Conservation (phyloP, 1,284 basidiomycete species). For the Marasmius oreades region DNA sequence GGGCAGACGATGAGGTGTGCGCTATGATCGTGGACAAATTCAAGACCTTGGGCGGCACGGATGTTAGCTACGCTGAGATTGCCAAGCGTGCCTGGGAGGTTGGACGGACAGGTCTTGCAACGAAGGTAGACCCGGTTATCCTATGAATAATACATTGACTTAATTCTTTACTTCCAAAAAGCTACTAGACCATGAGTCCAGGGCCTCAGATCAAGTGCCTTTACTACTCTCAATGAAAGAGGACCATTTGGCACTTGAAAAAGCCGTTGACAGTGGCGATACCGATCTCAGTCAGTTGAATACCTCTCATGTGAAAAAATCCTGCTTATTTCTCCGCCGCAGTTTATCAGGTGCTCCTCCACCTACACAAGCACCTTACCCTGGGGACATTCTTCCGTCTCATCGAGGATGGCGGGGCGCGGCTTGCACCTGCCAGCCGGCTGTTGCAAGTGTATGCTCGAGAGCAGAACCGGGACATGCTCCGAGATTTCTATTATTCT, state of each 20-base stretch:
- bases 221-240: constrained; percentile 93
- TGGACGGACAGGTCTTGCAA: constrained; percentile 82
- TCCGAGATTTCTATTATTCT: constrained; percentile 96
- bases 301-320: constrained; percentile 19
- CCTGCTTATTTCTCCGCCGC: background rate
- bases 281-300: constrained; percentile 77
- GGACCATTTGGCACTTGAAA: constrained; percentile 82
- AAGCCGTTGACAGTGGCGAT: constrained; percentile 93
- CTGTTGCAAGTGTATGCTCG: constrained; percentile 86
- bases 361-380: constrained; percentile 78
- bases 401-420: constrained; percentile 83
- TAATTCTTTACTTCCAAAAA: constrained; percentile 27
- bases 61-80: constrained; percentile 93
- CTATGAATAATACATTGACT: background rate
- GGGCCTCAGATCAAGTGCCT: constrained; percentile 92
- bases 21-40: constrained; percentile 87
- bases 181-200: constrained; percentile 90
- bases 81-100: constrained; percentile 93
- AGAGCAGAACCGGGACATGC: constrained; percentile 87
- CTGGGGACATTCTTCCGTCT: constrained; percentile 94
- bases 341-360: constrained; percentile 91
- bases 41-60: constrained; percentile 60
- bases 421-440: constrained; percentile 68
- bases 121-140: constrained; percentile 55
- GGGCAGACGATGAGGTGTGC: constrained; percentile 78